Evolutionary conservation across 768 basidiomycete genomes (phyloP).

Genomic region (Suillus decipiens): DNA sequence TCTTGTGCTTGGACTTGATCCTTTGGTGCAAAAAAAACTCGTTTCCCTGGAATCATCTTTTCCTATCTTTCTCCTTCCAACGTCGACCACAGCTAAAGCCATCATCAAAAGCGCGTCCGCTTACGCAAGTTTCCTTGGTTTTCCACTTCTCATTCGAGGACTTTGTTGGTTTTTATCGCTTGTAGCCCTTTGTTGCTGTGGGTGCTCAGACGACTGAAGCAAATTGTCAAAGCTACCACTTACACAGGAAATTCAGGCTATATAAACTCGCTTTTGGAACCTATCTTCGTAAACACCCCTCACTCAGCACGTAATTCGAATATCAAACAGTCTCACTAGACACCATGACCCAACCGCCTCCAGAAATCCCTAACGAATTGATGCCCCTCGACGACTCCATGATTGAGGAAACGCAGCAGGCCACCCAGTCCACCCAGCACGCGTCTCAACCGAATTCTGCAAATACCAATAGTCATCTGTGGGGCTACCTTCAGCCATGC

Average conservation of each 20-base stretch:
- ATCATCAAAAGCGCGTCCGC: conserved; percentile 13
- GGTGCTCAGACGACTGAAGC: conserved; percentile 17
- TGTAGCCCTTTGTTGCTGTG: conserved; percentile 23
- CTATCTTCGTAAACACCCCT: background rate
- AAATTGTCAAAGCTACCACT: conserved; percentile 11
- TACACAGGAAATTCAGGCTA: conserved; percentile 3
- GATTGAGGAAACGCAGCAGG: conserved; percentile 39
- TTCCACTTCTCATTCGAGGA: conserved; percentile 18
- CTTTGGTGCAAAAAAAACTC: background rate
- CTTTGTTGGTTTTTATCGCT: conserved; percentile 18
- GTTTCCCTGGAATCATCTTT: conserved; percentile 15
- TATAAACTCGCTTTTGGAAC: conserved; percentile 3
- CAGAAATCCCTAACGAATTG: conserved; percentile 20
- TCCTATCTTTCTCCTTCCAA: conserved; percentile 8
- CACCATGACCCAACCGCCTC: conserved; percentile 7
- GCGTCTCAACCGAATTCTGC: conserved; percentile 29
- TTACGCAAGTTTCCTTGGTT: conserved; percentile 10
- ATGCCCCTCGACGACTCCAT: conserved; percentile 29
- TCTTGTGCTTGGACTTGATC: conserved; percentile 6
- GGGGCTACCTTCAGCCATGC: conserved; percentile 75
- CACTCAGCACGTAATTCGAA: background rate
- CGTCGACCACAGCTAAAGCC: conserved; percentile 2
- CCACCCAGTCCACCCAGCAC: conserved; percentile 41
- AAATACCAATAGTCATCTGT: conserved; percentile 44
- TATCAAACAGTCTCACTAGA: conserved; percentile 1